Evolutionary conservation across 441 rosid genomes (phyloP), one percentile per base, ranked within the genome.

Genomic region (Iberis amara): DNA sequence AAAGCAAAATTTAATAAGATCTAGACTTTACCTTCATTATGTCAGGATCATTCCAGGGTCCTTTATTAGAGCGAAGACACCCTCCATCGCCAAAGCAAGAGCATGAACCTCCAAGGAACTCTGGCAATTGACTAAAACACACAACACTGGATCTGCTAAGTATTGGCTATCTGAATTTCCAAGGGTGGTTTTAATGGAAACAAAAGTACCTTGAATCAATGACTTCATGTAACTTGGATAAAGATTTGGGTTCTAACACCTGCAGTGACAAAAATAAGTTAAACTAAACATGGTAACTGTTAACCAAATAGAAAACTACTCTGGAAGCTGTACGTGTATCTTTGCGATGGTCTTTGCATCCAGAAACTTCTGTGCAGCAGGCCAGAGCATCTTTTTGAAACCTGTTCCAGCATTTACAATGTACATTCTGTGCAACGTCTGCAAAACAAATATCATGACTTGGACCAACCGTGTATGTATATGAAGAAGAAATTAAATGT

Each of bases 331-430:
- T 72, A 83, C 98, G 67, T 86, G 88, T 72, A 89, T 92, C 80
- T 92, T 89, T 52, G 79, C 65, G 7, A 84, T 74, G 31, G 97
- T 92, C 73, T 78, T 84, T 67, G 79, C 68, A 62, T 92, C 99
- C 37, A 92, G 92, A 77, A 86, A 77, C 54, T 89, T 92, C 67
- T 89, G 99, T 5, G 96, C 99, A 35, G 90, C 90, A 65, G 97
- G 99, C 99, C 97, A 92, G 52, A 89, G 94, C 92, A 89, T 76
- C 72, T 75, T 89, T 66, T 86, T 92, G 77, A 92, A 92, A 45
- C 86, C 97, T 47, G 97, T 76, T 48, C 97, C 97, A 51, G 97
- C 97, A 69, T 92, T 92, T 52, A 92, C 95, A 57, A 92, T 52
- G 68, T 75, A 89, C 97, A 92, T 84, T 41, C 81, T 72, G 65